Conservation (phyloP, 2,329 filamentous ascomycete genomes). For the Tolypocladium album region DNA sequence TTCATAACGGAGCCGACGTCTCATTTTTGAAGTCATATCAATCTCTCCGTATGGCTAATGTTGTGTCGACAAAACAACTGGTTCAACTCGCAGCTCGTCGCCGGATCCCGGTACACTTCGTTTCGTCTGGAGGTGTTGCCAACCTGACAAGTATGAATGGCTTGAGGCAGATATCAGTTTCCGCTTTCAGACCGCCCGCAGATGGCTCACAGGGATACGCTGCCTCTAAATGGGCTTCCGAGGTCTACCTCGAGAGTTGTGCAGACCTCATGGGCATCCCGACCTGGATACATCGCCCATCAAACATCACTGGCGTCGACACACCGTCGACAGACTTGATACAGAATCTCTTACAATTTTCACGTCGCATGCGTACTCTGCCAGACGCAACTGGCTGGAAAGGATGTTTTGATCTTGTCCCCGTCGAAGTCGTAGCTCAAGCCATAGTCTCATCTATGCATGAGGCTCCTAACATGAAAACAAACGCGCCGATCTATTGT, state of each 20-base stretch:
- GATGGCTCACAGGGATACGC: slow-evolving; percentile 20
- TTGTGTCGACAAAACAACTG: slow-evolving; percentile 22
- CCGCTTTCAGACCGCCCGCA: slow-evolving; percentile 4
- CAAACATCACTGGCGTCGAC: not conserved
- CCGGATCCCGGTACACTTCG: slow-evolving; percentile 17
- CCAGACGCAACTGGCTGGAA: not conserved
- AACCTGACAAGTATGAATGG: not conserved
- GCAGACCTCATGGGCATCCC: not conserved
- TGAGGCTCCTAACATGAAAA: not conserved
- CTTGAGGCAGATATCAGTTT: slow-evolving; percentile 5
- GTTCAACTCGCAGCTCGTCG: slow-evolving; percentile 14
- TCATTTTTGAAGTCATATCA: slow-evolving; percentile 26
- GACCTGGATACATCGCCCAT: not conserved
- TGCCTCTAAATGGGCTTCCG: slow-evolving; percentile 22
- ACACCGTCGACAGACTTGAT: slow-evolving; percentile 1
- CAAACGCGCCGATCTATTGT: not conserved
- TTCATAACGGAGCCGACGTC: slow-evolving; percentile 40
- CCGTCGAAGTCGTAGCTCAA: not conserved
- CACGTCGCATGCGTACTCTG: not conserved
- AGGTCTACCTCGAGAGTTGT: slow-evolving; percentile 16
- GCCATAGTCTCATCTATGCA: not conserved
- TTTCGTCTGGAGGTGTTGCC: slow-evolving; percentile 13
- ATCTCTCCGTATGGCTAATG: slow-evolving; percentile 21
- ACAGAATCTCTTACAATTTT: not conserved
- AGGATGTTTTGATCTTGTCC: not conserved